Base-by-base conservation (phyloP, 768 basidiomycete genomes). In the Hemileccinum impolitum region DNA sequence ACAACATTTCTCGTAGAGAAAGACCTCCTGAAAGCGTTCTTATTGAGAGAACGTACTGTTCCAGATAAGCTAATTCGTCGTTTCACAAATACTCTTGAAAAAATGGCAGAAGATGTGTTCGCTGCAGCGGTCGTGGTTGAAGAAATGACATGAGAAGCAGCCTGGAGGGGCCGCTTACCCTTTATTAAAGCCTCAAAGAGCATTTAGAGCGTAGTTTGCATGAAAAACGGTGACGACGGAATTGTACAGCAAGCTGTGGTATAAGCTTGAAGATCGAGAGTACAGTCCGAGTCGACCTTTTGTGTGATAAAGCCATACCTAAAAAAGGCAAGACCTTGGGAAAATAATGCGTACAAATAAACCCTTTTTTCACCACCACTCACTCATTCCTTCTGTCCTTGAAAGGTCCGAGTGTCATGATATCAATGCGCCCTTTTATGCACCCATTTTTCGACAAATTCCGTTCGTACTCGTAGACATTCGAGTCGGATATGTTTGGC, bases 151-250 rank as follows among this genome's bases (percentile, higher is more conserved):
- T 58, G 60, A 19, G 80, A 78, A 8, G 80, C 82, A n/a, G 74
- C 79, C 53, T 77, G 77, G 25, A 84, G 62, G 28, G 82, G 80
- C 58, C 72, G 73, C 57, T 72, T 76, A 51, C 80, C 76, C 59
- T 77, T 78, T 40, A 56, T 47, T 14, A 67, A 59, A 3, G 50
- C 58, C 50, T 68, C 60, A 51, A 60, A 67, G 37, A 68, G 43
- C 65, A 67, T 67, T 52, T 59, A 56, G 42, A n/a, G 26, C 15
- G 56, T 31, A 1, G 26, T 49, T 43, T 13, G 30, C 59, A 64
- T 61, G 47, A 53, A 64, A 56, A 9, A 46, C 3, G 47, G 35
- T 6, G 51, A 34, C 12, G 44, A 49, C 6, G 50, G 37, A 19
- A 48, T 34, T 39, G 53, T 36, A 49, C 49, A 53, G 40, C 25